Base-by-base conservation (phyloP, 768 basidiomycete species). In the Mycena galericulata region DNA sequence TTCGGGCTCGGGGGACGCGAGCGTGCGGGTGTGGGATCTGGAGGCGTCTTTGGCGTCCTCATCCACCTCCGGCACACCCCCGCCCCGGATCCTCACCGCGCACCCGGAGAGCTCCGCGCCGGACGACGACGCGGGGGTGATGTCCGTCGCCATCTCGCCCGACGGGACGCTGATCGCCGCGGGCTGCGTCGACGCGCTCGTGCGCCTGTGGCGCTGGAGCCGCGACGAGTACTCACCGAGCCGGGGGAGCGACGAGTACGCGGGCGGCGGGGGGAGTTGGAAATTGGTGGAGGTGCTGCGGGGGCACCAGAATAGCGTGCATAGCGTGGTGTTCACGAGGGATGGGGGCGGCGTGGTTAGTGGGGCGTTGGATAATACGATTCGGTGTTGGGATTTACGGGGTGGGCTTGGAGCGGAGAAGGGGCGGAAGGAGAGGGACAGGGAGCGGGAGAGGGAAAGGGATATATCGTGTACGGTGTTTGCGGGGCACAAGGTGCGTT, bases 291-390 rank as follows among this genome's bases (percentile, higher is more conserved):
- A 94, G 75, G 83, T 89, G 32, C 81, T 97, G 65, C 81, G 87
- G 50, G 95, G 95, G 1, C 95, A 97, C 77, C 85, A 85, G 66
- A 93, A 96, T 75, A 92, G 90, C 60, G 95, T 97, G 46, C 96
- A 96, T 78, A 92, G 91, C 59, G 87, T 96, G 6, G 95, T 94
- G 27, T 99, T 98, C 80, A 95, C 94, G 2, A 94, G 95, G 0
- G 97, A 98, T 75, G 96, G 96, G n/a, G 90, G 89, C 76, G 92
- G 91, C 9, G 83, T 99, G 70, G 95, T 98, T 10, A 96, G 93
- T 68, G 97, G 97, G 30, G 95, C 93, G 80, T 81, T 97, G 75
- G 95, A 97, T 75, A 93, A 93, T 83, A 95, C 92, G 50, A 76
- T 97, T 67, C 93, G 95, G 77, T 88, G 90, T 66, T 97, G 95